Evolutionary conservation across 2,329 filamentous ascomycete genomes (phyloP).

Genomic region (Aspergillus alliaceus): DNA sequence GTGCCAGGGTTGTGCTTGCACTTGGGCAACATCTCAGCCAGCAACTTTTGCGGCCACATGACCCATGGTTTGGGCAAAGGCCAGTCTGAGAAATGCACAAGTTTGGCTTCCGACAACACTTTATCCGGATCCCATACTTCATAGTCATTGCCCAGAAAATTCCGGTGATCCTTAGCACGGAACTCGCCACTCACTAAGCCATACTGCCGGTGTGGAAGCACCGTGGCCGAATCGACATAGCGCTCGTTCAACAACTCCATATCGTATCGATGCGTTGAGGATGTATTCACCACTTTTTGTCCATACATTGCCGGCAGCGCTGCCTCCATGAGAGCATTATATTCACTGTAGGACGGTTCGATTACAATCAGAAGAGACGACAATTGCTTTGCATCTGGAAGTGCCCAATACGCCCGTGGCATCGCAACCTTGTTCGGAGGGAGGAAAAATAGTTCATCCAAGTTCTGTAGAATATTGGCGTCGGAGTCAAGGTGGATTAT

Average conservation of each 20-base stretch:
- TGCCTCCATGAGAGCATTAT: slow-evolving; percentile 27
- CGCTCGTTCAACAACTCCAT: slow-evolving; percentile 68
- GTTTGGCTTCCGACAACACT: slow-evolving; percentile 60
- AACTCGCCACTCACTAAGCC: slow-evolving; percentile 65
- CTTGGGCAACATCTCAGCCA: slow-evolving; percentile 33
- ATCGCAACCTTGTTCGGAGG: slow-evolving; percentile 63
- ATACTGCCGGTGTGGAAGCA: slow-evolving; percentile 65
- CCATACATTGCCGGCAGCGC: slow-evolving; percentile 27
- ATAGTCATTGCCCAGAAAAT: slow-evolving; percentile 51
- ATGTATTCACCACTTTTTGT: slow-evolving; percentile 25
- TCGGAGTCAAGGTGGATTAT: slow-evolving; percentile 64
- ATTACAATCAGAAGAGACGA: slow-evolving; percentile 64
- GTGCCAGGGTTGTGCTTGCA: slow-evolving; percentile 38
- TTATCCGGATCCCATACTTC: slow-evolving; percentile 61
- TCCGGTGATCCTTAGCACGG: slow-evolving; percentile 51
- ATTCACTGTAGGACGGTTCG: slow-evolving; percentile 57
- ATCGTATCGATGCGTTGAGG: slow-evolving; percentile 48
- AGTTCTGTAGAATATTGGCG: slow-evolving; percentile 58
- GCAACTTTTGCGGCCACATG: slow-evolving; percentile 37
- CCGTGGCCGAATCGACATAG: slow-evolving; percentile 58
- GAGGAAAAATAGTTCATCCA: slow-evolving; percentile 72
- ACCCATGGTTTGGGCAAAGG: slow-evolving; percentile 67
- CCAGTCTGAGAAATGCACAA: slow-evolving; percentile 72
- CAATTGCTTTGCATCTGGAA: slow-evolving; percentile 54
- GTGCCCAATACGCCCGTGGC: slow-evolving; percentile 71